Evolutionary conservation across 495 filamentous ascomycete genomes (phyloP), one percentile per base, ranked within the genome.

Genomic region (Tuber calosporum): DNA sequence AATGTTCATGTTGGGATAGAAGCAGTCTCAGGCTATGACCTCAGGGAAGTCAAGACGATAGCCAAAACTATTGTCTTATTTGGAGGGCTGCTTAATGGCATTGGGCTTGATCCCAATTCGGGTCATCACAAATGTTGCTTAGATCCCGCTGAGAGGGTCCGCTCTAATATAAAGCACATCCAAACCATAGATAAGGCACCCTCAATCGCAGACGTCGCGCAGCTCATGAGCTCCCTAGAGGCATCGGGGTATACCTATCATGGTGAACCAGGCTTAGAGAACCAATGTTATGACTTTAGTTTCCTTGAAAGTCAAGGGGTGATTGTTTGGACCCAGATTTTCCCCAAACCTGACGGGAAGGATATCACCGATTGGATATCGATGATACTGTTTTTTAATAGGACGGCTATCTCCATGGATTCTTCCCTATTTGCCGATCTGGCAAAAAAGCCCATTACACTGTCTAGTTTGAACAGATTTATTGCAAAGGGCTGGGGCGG

Each of bases 51-150:
- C 26, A 77, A 77, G 30, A 58, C 71, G 42, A 77, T 73, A 53
- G 53, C 74, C 43, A 78, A 78, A 37, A n/a, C 58, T 3, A 77
- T 78, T 38, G 62, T 73, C 26, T 37, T 78, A 43, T 77, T 73
- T 20, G 62, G 76, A 34, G 76, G 77, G 34, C 62, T 78, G 36
- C 30, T 67, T 8, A 62, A 62, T 62, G 26, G 53, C 13, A 17
- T 62, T 17, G 53, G 53, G 13, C 26, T 34, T 2, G n/a, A 11
- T 5, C 53, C 53, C 26, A 34, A 34, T 30, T 13, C 53, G 13
- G n/a, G 26, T 62, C 53, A 34, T 17, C 26, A 62, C 26, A 34
- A 17, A 34, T 34, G 26, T 4, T 62, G 53, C 53, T 4, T 5
- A 26, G 53, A 62, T 5, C 68, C 58, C 17, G 11, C 41, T n/a